Evolutionary conservation across 164 flowering plant species (phyloP).

Genomic region (Vitis vinifera): DNA sequence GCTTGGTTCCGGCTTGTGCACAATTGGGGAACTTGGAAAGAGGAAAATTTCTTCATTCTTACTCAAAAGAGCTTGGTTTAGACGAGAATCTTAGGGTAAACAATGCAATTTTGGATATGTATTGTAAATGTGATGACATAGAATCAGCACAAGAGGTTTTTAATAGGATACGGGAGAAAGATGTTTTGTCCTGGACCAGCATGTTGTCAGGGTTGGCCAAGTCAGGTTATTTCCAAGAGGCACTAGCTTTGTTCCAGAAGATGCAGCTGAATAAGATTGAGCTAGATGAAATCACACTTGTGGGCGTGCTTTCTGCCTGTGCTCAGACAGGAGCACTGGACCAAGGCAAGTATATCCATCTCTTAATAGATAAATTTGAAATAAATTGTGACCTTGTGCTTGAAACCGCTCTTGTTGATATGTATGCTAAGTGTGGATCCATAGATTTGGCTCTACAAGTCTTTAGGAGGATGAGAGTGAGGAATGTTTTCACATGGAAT

Average conservation of each 20-base stretch:
- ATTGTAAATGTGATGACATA: slow-evolving; percentile 38
- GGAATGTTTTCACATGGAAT: slow-evolving; percentile 36
- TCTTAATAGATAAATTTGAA: slow-evolving; percentile 15
- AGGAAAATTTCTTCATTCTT: slow-evolving; percentile 33
- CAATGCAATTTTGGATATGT: slow-evolving; percentile 40
- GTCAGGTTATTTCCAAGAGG: slow-evolving; percentile 26
- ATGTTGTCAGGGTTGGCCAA: slow-evolving; percentile 28
- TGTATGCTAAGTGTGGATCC: slow-evolving; percentile 21
- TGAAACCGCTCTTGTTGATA: slow-evolving; percentile 32
- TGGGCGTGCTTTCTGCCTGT: slow-evolving; percentile 35
- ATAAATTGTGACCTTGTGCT: slow-evolving; percentile 33
- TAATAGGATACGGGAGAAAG: slow-evolving; percentile 23
- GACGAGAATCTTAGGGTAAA: slow-evolving; percentile 25
- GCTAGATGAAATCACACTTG: slow-evolving; percentile 29
- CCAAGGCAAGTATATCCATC: slow-evolving; percentile 32
- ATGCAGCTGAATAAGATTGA: slow-evolving; percentile 22
- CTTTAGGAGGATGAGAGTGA: slow-evolving; percentile 20
- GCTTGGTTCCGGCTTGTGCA: slow-evolving; percentile 29
- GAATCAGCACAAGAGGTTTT: slow-evolving; percentile 21
- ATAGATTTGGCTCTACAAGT: slow-evolving; percentile 26
- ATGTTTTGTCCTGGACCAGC: slow-evolving; percentile 35
- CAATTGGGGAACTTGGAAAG: slow-evolving; percentile 19
- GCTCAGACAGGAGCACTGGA: slow-evolving; percentile 37
- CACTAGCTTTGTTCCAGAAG: slow-evolving; percentile 23
- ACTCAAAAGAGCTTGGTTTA: slow-evolving; percentile 25